Evolutionary conservation across 345 rosid species (phyloP).

Genomic region (Corchorus capsularis): DNA sequence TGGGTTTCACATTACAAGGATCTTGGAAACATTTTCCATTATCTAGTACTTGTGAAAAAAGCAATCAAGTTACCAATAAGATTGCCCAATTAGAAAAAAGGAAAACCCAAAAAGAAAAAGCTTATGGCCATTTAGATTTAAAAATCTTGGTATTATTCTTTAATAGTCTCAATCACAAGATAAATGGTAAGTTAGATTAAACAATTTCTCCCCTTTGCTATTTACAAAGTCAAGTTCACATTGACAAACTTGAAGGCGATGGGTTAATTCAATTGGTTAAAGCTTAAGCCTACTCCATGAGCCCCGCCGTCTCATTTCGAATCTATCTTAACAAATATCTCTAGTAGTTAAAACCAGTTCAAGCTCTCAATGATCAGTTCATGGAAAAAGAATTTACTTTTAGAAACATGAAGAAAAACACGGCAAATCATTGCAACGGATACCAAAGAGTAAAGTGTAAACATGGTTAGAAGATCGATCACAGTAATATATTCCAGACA

Average conservation of each 20-base stretch:
- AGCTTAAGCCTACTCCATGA: background rate
- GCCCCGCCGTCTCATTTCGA: background rate
- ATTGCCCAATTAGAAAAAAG: background rate
- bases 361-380: background rate
- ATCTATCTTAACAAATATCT: background rate
- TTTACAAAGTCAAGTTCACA: background rate
- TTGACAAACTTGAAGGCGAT: background rate
- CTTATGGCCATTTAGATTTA: no score
- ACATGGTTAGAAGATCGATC: background rate
- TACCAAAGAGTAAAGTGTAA: no score
- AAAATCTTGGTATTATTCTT: no score
- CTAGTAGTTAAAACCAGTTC: background rate
- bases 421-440: no score
- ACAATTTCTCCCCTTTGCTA: background rate
- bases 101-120: background rate
- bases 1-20: background rate
- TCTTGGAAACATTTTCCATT: background rate
- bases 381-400: background rate
- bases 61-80: background rate
- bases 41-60: background rate
- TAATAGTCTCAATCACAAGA: background rate
- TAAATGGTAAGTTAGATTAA: no score
- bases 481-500: background rate
- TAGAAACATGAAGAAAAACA: no score
- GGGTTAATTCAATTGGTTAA: background rate